Base-by-base conservation (phyloP, 257 asterid species). In the Phtheirospermum japonicum region DNA sequence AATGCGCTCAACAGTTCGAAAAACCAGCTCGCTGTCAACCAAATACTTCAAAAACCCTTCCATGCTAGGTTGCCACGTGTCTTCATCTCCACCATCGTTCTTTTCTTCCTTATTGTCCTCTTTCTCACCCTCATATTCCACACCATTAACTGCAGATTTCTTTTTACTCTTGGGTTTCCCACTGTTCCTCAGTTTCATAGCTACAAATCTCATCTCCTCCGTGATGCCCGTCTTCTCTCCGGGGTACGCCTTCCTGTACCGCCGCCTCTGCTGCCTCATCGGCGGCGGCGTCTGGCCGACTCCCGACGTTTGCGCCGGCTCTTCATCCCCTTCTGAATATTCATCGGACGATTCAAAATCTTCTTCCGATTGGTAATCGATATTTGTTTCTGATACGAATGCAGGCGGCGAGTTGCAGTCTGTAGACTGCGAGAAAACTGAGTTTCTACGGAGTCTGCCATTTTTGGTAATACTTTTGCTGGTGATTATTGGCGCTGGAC, bases 141-240 rank as follows among this genome's bases (percentile, higher is more conserved):
- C 23, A 4, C 56, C 36, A 53, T 0, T 16, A 6, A 34, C 75
- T 19, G 33, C 64, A 31, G 45, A 34, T 11, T 14, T 13, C 13
- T 39, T 37, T 10, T 45, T 23, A 4, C 60, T 62, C 69, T 59
- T 75, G 16, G 63, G 36, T 64, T 65, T 78, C 11, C 80, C 76
- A 50, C 65, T 76, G 54, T 79, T 92, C 34, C 89, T 73, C 62
- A 92, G 82, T 69, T 83, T 88, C 98, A 92, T 92, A 0, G 97
- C 87, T 20, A 92, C 89, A 62, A 92, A 92, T 61, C 98, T 79
- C 96, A 89, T 86, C 75, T 92, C 98, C 83, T 92, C 97, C 19
- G 90, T 79, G 9, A 92, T 86, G 11, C 98, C 98, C 46, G 77
- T 55, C 17, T 40, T 61, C 81, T 92, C 98, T 13, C 97, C 98